Percentiles rank a stretch among this genome's conserved stretches.
Conservation (phyloP, 140 eudicot genomes). For the Ambrosia hybrid region DNA sequence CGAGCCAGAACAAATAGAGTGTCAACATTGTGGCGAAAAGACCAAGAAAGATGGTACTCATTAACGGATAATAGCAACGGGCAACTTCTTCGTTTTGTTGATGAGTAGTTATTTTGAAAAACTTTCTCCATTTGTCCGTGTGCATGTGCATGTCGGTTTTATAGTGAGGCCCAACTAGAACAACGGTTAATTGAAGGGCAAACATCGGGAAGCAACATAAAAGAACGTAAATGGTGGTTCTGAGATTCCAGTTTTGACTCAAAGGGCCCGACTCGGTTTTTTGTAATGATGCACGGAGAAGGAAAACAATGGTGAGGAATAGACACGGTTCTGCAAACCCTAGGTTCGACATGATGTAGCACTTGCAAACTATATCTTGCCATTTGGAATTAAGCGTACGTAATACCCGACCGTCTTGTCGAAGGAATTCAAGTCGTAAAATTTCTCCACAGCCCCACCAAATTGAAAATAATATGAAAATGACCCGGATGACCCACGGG, state of each 20-base stretch:
- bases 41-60: constrained; percentile 80
- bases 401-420: constrained; percentile 59
- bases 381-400: constrained; percentile 56
- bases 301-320: constrained; percentile 71
- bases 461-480: constrained; percentile 53
- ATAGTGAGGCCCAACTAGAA: constrained; percentile 56
- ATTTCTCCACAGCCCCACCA: constrained; percentile 92
- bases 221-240: constrained; percentile 64
- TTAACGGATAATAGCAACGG: constrained; percentile 76
- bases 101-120: constrained; percentile 47
- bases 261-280: constrained; percentile 66
- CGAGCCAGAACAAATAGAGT: constrained; percentile 68
- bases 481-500: constrained; percentile 89
- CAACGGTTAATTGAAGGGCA: constrained; percentile 60
- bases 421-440: constrained; percentile 60
- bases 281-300: constrained; percentile 83
- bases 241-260: constrained; percentile 64
- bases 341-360: constrained; percentile 81
- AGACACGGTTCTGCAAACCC: constrained; percentile 97
- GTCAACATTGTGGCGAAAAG: constrained; percentile 57
- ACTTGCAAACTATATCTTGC: constrained; percentile 92
- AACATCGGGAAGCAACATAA: constrained; percentile 67
- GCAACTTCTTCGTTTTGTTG: constrained; percentile 39
- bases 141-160: constrained; percentile 24
- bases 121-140: constrained; percentile 35